Evolutionary conservation across 208 protist genomes (phyloP), one percentile per base, ranked within the genome.

Genomic region (Dictyostelium gargantuum): DNA sequence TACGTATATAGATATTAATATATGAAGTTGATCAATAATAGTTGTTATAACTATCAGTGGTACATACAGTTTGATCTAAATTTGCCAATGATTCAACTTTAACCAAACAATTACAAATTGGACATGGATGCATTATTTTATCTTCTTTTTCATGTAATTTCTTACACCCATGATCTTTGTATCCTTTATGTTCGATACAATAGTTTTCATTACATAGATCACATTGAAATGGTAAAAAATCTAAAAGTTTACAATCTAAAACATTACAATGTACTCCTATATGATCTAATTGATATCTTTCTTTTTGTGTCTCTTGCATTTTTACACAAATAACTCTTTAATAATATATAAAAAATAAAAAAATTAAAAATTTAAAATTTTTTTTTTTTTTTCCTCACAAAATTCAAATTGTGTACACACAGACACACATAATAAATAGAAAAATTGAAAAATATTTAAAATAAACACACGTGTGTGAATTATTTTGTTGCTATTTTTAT

Each of bases 201-300:
- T 46, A 85, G 1, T 61, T 74, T 21, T 29, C 1, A n/a, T 56
- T 9, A 42, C 80, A 85, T 23, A 40, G 13, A 21, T 74, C 44
- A 44, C 80, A 85, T 58, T 73, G 11, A 74, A 58, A 74, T 56
- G 80, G 80, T 74, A 85, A 56, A 42, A 54, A 85, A 56, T 85
- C 80, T 29, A 68, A 26, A 26, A 61, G 3, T 38, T 50, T 72
- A 29, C 80, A 85, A 19, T 74, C n/a, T 44, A n/a, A 19, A 13
- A 85, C 40, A 21, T 15, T 42, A 42, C 80, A 85, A 74, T 85
- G 80, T 29, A 63, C 56, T 9, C 80, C 80, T 11, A 85, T 6
- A 32, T 85, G 35, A 21, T 26, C n/a, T 2, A 85, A 74, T 70
- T 70, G 61, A 23, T 40, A 70, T 70, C 3, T 70, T 38, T 70